Base-by-base conservation (phyloP, 1,284 basidiomycete species). In the Fistulinella cinereoalba region DNA sequence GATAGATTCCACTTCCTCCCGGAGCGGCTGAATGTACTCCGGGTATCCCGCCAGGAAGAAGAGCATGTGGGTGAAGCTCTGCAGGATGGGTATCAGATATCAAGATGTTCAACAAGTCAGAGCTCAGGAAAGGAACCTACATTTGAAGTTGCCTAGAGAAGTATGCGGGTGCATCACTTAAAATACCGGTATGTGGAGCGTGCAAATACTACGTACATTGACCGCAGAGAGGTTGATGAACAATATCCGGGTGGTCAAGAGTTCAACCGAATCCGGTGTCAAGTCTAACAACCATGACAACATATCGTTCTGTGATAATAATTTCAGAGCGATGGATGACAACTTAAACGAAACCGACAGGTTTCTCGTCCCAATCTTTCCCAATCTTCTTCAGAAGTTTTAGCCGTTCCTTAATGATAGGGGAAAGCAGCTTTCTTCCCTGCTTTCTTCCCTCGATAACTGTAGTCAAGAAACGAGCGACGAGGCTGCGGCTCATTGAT, bases 1-100 rank as follows among this genome's bases (percentile, higher is more conserved):
- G 11, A 24, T 55, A 1, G 52, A 25, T n/a, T 73, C 69, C 8
- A 72, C 63, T 53, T 77, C 76, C 37, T 73, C 66, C 4, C 74
- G 71, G 19, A 77, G 57, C 0, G 62, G 62, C 22, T 62, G 44
- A 0, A 71, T 49, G 46, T 66, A 71, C 41, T 71, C 62, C 1
- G 70, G 73, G 16, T 69, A 51, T 0, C 63, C 57, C 0, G 71
- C 69, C 6, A 75, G 57, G 24, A 60, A 57, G 39, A 63, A 68
- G 5, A 75, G 50, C 3, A 63, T 65, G 25, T 72, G 65, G 0
- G 67, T 64, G 43, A 73, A 67, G 13, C 36, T 42, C 61, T 61
- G 13, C 10, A 11, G 6, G 6, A 22, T 16, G 7, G 16, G 12
- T 7, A 11, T 19, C 16, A 13, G 48, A 19, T 2, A 18, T 13